Base-by-base conservation (phyloP, 2,329 filamentous ascomycete genomes). In the Salinomyces thailandicus region DNA sequence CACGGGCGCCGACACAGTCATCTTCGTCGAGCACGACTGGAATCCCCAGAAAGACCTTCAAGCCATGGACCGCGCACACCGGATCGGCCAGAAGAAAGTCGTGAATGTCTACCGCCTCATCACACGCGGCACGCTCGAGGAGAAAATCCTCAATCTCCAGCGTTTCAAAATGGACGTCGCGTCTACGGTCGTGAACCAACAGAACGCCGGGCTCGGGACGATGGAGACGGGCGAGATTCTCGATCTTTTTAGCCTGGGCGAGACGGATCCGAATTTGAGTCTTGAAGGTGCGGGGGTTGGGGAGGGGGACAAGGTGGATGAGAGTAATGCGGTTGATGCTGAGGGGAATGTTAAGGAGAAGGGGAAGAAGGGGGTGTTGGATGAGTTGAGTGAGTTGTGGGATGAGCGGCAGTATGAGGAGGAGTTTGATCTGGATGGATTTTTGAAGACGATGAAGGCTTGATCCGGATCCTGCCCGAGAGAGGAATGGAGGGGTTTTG, bases 161-260 rank as follows among this genome's bases (percentile, higher is more conserved):
- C 81, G 91, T 35, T 98, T 98, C 79, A 98, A 98, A 71, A 94
- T 98, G 54, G 91, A 98, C 60, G 87, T 98, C 14, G 93, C 91
- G 28, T 93, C 83, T 35, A 98, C 93, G 0, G 91, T 98, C 5
- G 93, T 98, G 47, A 98, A 98, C 60, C 91, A 98, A 63, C 91
- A 98, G 64, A 98, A 98, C 51, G 89, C 91, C 1, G 91, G 91
- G 1, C 66, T 98, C 2, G 81, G 74, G 36, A 93, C 86, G 11
- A 98, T 98, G 91, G 89, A 96, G 61, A 98, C 93, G 26, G 91
- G 96, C 55, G 87, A 98, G 62, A 93, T 98, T 42, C 74, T 98
- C 3, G 91, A 98, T 54, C 74, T 98, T 31, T 98, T 98, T 69
- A 96, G 82, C 51, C 71, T 98, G 5, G 82, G 84, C 37, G 85